Evolutionary conservation across 352 stramenopile species (phyloP).

Genomic region (Achlya hypogyna): DNA sequence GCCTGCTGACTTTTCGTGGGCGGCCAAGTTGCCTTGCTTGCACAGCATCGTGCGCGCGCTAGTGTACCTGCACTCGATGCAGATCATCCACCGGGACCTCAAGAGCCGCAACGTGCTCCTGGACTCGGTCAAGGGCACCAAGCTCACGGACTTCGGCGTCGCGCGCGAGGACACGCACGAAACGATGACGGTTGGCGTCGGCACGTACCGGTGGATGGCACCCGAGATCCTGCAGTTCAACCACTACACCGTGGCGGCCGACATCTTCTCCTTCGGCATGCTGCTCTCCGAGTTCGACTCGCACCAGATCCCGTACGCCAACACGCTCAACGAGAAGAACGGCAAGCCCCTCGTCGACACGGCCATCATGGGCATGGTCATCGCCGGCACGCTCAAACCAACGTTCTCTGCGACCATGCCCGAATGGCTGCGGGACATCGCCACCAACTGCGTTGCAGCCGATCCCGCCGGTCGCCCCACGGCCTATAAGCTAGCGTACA

Average conservation of each 20-base stretch:
- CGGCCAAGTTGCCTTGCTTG: neutral
- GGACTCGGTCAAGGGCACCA: conserved; percentile 4
- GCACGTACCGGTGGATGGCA: conserved; percentile 13
- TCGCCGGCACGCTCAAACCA: conserved; percentile 16
- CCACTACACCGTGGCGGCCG: neutral
- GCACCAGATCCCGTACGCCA: conserved; percentile 15
- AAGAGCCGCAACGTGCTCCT: conserved; percentile 10
- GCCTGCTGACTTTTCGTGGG: neutral
- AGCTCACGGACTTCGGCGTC: conserved; percentile 11
- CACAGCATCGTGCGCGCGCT: neutral
- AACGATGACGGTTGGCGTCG: neutral
- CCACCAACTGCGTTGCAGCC: neutral
- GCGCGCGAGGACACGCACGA: conserved; percentile 3
- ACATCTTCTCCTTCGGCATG: conserved; percentile 19
- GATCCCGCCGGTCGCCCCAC: conserved; percentile 6
- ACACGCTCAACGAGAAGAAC: conserved; percentile 15
- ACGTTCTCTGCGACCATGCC: conserved; percentile 12
- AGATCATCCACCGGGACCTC: conserved; percentile 13
- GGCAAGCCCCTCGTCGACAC: conserved; percentile 19
- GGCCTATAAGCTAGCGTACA: neutral
- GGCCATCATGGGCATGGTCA: conserved; percentile 21
- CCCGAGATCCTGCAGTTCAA: conserved; percentile 18
- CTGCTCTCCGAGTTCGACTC: conserved; percentile 18
- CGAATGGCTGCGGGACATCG: conserved; percentile 7
- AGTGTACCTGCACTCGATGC: conserved; percentile 1